Percentiles rank a stretch among this genome's conserved stretches.
Evolutionary conservation across 257 asterid genomes (phyloP).

Genomic region (Forsythia suspensa): DNA sequence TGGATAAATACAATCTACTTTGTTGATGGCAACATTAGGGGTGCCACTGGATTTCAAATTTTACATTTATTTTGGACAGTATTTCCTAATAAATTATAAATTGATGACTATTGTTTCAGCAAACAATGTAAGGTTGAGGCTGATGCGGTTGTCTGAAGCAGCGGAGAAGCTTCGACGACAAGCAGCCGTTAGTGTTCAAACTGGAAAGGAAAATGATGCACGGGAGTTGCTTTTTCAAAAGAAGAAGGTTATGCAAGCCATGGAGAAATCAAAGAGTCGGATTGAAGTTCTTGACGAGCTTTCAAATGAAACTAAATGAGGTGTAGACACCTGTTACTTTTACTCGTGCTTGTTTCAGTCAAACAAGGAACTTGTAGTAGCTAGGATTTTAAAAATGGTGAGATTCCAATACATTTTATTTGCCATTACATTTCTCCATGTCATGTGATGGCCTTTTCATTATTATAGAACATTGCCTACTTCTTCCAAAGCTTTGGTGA

Average conservation of each 20-base stretch:
- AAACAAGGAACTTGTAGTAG: not conserved
- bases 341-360: not conserved
- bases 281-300: constrained; percentile 80
- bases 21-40: not conserved
- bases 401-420: too few species aligned
- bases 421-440: not conserved
- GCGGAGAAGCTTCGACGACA: constrained; percentile 79
- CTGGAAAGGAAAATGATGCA: constrained; percentile 81
- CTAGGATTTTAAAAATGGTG: not conserved
- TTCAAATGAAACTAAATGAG: constrained; percentile 66
- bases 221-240: constrained; percentile 75
- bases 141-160: constrained; percentile 86
- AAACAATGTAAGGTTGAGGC: constrained; percentile 71
- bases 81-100: not conserved
- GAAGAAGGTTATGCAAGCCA: constrained; percentile 86
- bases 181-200: constrained; percentile 71
- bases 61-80: not conserved
- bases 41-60: not conserved
- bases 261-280: constrained; percentile 82
- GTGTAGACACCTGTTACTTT: constrained; percentile 31
- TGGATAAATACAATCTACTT: not conserved
- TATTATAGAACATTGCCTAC: not conserved
- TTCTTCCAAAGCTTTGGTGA: not conserved
- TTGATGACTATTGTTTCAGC: constrained; percentile 49
- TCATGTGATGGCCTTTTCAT: not conserved